Conservation (phyloP, 2,329 filamentous ascomycete species). For the Coccinonectria pachysandricola region DNA sequence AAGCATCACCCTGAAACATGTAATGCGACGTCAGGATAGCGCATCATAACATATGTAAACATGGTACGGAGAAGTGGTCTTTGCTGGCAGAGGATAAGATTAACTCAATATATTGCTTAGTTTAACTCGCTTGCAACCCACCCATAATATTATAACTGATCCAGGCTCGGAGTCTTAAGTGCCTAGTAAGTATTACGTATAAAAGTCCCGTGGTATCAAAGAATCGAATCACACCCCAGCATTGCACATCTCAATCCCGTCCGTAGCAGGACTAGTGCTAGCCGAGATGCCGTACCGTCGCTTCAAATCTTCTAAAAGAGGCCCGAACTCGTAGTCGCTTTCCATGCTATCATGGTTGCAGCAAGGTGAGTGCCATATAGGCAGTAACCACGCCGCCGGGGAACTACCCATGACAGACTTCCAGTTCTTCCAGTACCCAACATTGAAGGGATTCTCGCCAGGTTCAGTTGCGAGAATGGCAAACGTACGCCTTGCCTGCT, state of each 20-base stretch:
- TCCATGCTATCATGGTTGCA: slow-evolving; percentile 52
- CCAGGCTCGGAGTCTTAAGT: no score
- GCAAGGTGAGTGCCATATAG: slow-evolving; percentile 65
- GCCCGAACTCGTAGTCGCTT: slow-evolving; percentile 60
- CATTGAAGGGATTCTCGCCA: slow-evolving; percentile 78
- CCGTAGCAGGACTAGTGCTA: slow-evolving; percentile 3
- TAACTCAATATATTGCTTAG: no score
- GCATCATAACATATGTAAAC: no score
- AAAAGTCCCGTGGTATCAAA: slow-evolving; percentile 3
- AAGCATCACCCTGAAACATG: no score
- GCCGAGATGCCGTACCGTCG: slow-evolving; percentile 23
- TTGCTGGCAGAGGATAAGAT: no score
- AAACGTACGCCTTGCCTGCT: slow-evolving; percentile 54
- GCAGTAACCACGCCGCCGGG: slow-evolving; percentile 69
- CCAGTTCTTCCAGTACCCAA: slow-evolving; percentile 62
- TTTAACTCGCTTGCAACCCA: no score
- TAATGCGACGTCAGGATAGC: no score
- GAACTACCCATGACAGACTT: slow-evolving; percentile 67
- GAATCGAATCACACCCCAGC: slow-evolving; percentile 4
- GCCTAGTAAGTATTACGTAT: slow-evolving; percentile 12
- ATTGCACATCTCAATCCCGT: slow-evolving; percentile 11
- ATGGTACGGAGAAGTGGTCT: no score
- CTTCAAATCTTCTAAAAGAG: slow-evolving; percentile 47
- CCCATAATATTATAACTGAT: no score
- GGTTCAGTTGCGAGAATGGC: slow-evolving; percentile 64